Evolutionary conservation across 1,284 basidiomycete species (phyloP), one percentile per base, ranked within the genome.

Genomic region (Schizophyllum amplum): DNA sequence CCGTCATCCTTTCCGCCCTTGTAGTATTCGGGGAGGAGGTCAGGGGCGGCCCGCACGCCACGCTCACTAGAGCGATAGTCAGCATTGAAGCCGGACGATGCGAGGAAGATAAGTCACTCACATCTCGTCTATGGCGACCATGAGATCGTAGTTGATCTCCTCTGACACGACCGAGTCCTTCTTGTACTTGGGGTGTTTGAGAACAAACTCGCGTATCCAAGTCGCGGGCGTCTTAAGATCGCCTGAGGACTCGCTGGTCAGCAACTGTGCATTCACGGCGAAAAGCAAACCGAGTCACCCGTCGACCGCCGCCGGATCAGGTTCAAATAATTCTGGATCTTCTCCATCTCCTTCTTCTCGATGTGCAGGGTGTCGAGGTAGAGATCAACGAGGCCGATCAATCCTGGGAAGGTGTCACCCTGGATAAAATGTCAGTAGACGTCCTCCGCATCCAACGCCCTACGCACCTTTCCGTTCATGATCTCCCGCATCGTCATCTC

Each of bases 401-500:
- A 74, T 9, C 97, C 97, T 0, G 91, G 91, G 79, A 94, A 98
- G 20, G 72, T 68, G 49, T 74, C 72, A 22, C 79, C 81, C 80
- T 91, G 59, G 9, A 55, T 49, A 25, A 55, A 55, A 51, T 24
- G 46, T 60, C 17, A 58, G 58, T 42, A 60, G 33, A 60, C 53
- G 26, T 22, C 25, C 47, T 25, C 22, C 50, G n/a, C 48, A 46
- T 17, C n/a, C 6, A 51, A 23, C 52, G 33, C 60, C 21, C 46
- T 24, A 53, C 62, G 54, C 52, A 87, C 90, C 80, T 90, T 92
- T 20, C 97, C 97, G 66, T 92, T 93, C 73, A 99, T 90, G 51
- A 99, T 90, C 73, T 99, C 94, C 63, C 93, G 77, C 69, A 98
- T 80, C 0, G 90, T 84, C 86, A 96, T 95, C 68, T 96, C 92